These are phyloP conservation scores for Vicia villosa DNA, from an alignment of 306 rosid genomes.

Conservation along the genomic window DNA sequence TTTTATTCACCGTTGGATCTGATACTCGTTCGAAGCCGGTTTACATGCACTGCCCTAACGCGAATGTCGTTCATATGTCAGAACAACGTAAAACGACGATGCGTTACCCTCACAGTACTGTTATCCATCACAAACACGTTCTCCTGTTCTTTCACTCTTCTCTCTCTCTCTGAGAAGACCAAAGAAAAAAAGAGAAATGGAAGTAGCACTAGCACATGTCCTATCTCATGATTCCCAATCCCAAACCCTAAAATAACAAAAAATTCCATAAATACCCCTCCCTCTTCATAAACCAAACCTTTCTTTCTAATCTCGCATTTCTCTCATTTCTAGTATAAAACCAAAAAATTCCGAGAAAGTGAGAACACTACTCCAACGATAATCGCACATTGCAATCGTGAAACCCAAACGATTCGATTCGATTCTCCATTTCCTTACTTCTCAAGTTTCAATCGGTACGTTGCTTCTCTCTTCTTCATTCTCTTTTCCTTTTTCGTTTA, in stretches of 20 bases:
- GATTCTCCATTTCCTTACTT: not conserved
- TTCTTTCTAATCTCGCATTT: not conserved
- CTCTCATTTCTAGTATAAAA: not conserved
- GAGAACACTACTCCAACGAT: conserved; percentile 24
- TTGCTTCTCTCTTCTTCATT: conserved; percentile 26
- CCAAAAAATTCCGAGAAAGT: conserved; percentile 20
- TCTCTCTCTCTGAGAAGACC: conserved; percentile 20
- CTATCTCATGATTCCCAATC: conserved; percentile 23
- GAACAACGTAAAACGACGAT: conserved; percentile 22
- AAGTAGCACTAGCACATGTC: conserved; percentile 38
- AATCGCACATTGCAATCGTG: no score
- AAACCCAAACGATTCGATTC: not conserved
- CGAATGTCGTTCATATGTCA: not conserved
- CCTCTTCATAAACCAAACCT: not conserved
- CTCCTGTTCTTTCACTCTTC: conserved; percentile 8
- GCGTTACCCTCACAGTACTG: not conserved
- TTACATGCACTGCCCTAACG: no score
- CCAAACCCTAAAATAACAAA: conserved; percentile 35
- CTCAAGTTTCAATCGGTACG: conserved; percentile 54
- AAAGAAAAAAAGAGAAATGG: conserved; percentile 21
- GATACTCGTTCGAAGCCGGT: no score
- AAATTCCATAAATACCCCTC: conserved; percentile 64
- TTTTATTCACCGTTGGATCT: no score
- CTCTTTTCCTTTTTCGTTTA: not conserved
- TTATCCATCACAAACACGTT: not conserved